Evolutionary conservation across 2,329 filamentous ascomycete genomes (phyloP).

Genomic region (Ophiostoma perfectum): DNA sequence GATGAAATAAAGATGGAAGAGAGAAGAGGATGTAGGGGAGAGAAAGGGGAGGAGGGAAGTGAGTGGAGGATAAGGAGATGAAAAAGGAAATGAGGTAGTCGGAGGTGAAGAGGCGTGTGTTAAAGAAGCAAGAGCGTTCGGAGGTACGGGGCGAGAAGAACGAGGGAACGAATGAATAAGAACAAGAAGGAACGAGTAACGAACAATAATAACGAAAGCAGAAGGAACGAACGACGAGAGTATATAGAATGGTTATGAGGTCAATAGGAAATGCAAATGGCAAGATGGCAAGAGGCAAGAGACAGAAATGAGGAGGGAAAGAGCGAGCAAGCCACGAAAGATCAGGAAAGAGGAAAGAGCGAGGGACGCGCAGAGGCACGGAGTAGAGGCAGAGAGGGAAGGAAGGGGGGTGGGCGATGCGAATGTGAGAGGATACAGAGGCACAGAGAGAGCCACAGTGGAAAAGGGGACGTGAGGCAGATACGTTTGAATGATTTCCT

Average conservation of each 20-base stretch:
- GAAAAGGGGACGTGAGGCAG: neutral
- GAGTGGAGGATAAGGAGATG: conserved; percentile 14
- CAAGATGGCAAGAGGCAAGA: neutral
- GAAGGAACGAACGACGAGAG: neutral
- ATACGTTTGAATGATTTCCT: conserved; percentile 18
- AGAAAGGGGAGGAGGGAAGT: conserved; percentile 3
- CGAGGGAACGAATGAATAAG: neutral
- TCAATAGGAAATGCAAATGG: neutral
- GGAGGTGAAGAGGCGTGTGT: conserved; percentile 13
- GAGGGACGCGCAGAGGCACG: neutral
- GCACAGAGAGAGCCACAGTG: neutral
- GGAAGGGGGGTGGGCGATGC: neutral
- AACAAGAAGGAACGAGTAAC: neutral
- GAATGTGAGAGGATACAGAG: neutral
- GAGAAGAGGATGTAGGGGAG: neutral
- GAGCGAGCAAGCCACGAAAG: neutral
- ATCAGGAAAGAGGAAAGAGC: conserved; percentile 5
- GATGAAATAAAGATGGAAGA: conserved; percentile 12
- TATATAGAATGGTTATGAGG: neutral
- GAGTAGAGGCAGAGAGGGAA: conserved; percentile 5
- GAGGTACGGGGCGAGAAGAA: neutral
- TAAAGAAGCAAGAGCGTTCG: conserved; percentile 3
- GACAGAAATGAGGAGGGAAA: neutral
- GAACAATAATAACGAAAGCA: conserved; percentile 7
- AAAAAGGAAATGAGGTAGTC: conserved; percentile 16